Base-by-base conservation (phyloP, 1,284 basidiomycete genomes). In the Apiotrichum mycotoxinovorans region DNA sequence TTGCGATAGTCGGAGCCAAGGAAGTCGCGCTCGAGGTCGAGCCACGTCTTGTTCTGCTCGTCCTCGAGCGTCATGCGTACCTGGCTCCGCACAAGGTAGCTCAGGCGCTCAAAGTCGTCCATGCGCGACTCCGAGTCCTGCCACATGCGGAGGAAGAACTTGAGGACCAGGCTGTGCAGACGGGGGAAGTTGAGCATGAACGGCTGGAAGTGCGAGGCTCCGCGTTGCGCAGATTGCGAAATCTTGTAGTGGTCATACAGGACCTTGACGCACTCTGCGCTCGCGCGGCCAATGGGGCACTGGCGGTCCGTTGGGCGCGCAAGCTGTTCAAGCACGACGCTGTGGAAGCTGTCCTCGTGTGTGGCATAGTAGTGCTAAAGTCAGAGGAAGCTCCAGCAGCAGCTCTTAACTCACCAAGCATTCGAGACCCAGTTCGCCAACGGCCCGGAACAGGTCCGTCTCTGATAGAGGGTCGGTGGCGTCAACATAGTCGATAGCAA, bases 131-230 rank as follows among this genome's bases (percentile, higher is more conserved):
- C 88, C 63, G 89, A 91, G 75, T 97, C 93, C 67, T 83, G 85
- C 93, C 93, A 98, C 87, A 98, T 95, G 34, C 79, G 84, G 27
- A 93, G 78, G 79, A 96, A 96, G 80, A 97, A 96, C 55, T 85
- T 85, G 27, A 89, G 84, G 1, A 89, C 88, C 4, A 95, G 79
- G 8, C 83, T 80, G 75, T 98, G 94, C 12, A 95, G 86, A 58
- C 84, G 85, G 64, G 84, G 83, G 71, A 94, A 91, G 66, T 90
- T 89, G 59, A 97, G 82, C 73, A 97, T 87, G 79, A 93, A 92
- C 0, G 91, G 91, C 65, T 91, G 87, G 76, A 91, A 94, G 1
- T 86, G 83, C 1, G 88, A 87, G 4, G 89, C 87, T 1, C 66
- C 51, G 25, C 67, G 66, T 50, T 71, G 68, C 20, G 61, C 66